Evolutionary conservation across 805 yeast species (phyloP), one percentile per base, ranked within the genome.

Genomic region (Suhomyces pyralidae): DNA sequence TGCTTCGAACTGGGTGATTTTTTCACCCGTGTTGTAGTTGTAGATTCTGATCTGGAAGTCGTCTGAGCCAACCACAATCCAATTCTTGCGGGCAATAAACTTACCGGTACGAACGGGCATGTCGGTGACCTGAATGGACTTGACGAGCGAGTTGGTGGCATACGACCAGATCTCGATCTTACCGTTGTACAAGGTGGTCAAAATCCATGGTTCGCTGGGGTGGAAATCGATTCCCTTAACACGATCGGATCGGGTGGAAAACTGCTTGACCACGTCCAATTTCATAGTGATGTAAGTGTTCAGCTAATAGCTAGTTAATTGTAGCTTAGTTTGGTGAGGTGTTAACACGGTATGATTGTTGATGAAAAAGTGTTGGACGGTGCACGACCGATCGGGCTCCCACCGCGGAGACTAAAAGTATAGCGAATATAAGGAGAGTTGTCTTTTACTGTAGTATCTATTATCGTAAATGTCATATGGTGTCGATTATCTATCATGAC

Each of bases 201-300:
- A 78, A 49, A 91, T 84, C 98, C 98, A 93, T 50, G 99, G 98
- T 70, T 94, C 99, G 19, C 92, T 79, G 22, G 99, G 99, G 70
- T 94, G 99, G 79, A 94, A 88, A 73, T 94, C 99, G 66, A 94
- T 87, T 48, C 97, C 97, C 73, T 94, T 94, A 68, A 94, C 97
- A 70, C 99, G 86, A 70, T 92, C 97, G 40, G 97, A 86, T 64
- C 97, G 89, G 57, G 94, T 83, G 60, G 90, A 86, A 72, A 92
- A 89, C 63, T 86, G 86, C 77, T 88, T 90, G 81, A 86, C 66
- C 55, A 68, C 74, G 69, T 67, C 78, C 74, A 73, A 70, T 65
- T 73, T 72, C 76, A 72, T 72, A 32, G 12, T 51, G 14, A 36
- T 28, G 25, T 7, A 7, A 15, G 14, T 17, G 5, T 9, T 36